Base-by-base conservation (phyloP, 805 yeast species). In the Hanseniaspora nectarophila region DNA sequence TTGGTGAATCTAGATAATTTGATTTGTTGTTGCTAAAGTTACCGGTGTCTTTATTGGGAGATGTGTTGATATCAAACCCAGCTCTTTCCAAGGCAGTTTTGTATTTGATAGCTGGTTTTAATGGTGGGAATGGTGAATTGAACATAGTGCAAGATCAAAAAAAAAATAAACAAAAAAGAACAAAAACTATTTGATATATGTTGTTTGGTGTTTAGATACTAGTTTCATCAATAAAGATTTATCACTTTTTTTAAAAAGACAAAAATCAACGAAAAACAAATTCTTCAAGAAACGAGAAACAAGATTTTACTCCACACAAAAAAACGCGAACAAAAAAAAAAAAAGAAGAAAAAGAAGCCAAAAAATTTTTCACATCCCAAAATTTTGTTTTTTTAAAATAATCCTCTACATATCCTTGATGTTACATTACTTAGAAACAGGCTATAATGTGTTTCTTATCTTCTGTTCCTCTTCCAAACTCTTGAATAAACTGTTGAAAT, bases 401-500 rank as follows among this genome's bases (percentile, higher is more conserved):
- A 28, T 31, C 16, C 13, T 33, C 1, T 21, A 8, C 13, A 9
- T n/a, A n/a, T n/a, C n/a, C n/a, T n/a, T n/a, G n/a, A n/a, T n/a
- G n/a, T n/a, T n/a, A n/a, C n/a, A n/a, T n/a, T n/a, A n/a, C n/a
- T n/a, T n/a, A n/a, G n/a, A n/a, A n/a, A n/a, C n/a, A n/a, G n/a
- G n/a, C 23, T 33, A 37, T 29, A 29, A 31, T 2, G 43, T 31
- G 9, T 31, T 31, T 23, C 33, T 47, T n/a, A 8, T 21, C 53
- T 63, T 71, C 63, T 86, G 95, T 57, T 85, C 89, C n/a, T 73
- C 72, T 63, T 86, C 95, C 54, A 86, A 78, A 6, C 83, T 77
- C 61, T 85, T 89, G 61, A 84, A 86, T 35, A 87, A 68, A 0
- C 92, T 84, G 62, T 79, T 82, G 69, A 86, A 86, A 55, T 88